These are phyloP conservation scores for Ramularia collo-cygni DNA, from an alignment of 2,329 filamentous ascomycete genomes.

Conservation along the genomic window DNA sequence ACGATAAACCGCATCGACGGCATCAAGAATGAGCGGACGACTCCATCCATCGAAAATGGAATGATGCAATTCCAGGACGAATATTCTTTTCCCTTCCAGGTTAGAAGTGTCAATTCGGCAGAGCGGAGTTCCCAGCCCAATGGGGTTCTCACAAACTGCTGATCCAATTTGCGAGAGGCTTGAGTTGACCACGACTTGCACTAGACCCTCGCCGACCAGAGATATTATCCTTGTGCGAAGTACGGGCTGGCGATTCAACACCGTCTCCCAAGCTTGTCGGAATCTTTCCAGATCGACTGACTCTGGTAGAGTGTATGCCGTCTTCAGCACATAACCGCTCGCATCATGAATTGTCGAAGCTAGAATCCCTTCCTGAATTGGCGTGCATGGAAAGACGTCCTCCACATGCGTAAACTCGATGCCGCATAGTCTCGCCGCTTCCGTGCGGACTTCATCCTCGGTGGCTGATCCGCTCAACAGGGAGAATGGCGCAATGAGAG, in stretches of 20 bases:
- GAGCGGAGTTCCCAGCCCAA: too few relatives aligned
- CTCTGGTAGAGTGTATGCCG: neutral
- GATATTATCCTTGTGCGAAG: constrained; percentile 31
- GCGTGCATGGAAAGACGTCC: constrained; percentile 43
- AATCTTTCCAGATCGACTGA: constrained; percentile 29
- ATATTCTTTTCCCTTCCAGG: neutral
- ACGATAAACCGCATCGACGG: constrained; percentile 13
- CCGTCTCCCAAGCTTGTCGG: constrained; percentile 32
- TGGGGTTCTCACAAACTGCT: neutral
- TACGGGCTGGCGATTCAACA: constrained; percentile 27
- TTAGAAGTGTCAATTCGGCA: too few relatives aligned
- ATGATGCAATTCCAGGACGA: constrained; percentile 29
- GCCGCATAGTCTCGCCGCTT: constrained; percentile 7
- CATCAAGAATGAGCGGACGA: constrained; percentile 30
- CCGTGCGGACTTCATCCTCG: neutral
- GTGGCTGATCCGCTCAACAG: neutral
- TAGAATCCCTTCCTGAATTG: constrained; percentile 34
- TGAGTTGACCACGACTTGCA: constrained; percentile 21
- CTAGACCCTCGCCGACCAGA: constrained; percentile 6
- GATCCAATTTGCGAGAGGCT: constrained; percentile 8
- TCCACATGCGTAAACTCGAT: constrained; percentile 28
- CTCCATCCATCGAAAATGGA: constrained; percentile 36
- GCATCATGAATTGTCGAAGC: constrained; percentile 46
- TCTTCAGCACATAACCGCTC: constrained; percentile 48
- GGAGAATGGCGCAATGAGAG: constrained; percentile 2